A percentile compares a stretch with the other conserved stretches of the same genome.
Evolutionary conservation across 2,329 filamentous ascomycete species (phyloP).

Genomic region (Claviceps sp.): DNA sequence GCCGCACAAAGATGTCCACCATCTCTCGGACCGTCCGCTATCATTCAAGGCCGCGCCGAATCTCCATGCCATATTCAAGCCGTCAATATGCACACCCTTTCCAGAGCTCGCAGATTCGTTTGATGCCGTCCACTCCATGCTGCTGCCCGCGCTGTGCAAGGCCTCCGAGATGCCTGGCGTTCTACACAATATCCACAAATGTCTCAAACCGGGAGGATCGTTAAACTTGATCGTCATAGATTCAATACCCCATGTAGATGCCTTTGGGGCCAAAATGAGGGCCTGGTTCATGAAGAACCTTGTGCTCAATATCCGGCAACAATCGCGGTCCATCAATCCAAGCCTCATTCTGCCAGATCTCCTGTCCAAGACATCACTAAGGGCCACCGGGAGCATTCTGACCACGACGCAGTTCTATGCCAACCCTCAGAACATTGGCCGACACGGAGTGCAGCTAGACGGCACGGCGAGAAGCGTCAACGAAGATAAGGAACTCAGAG

Average conservation of each 20-base stretch:
- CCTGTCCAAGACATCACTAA: conserved; percentile 41
- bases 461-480: conserved; percentile 10
- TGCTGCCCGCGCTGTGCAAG: conserved; percentile 42
- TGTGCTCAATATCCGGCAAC: conserved; percentile 42
- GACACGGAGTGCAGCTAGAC: conserved; percentile 12
- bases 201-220: conserved; percentile 39
- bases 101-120: conserved; percentile 29
- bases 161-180: conserved; percentile 42
- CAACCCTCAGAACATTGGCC: conserved; percentile 18
- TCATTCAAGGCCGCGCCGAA: conserved; percentile 2
- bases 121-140: conserved; percentile 36
- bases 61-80: conserved; percentile 1
- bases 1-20: conserved; percentile 1
- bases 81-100: conserved; percentile 8
- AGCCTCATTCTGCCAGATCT: conserved; percentile 44
- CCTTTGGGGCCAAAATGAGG: conserved; percentile 42
- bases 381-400: conserved; percentile 31
- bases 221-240: conserved; percentile 50
- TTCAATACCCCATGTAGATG: conserved; percentile 41
- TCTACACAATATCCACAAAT: conserved; percentile 41
- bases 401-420: conserved; percentile 38
- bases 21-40: conserved; percentile 3
- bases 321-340: conserved; percentile 47
- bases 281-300: conserved; percentile 50
- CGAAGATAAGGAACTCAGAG: conserved; percentile 21